Evolutionary conservation across 1,284 basidiomycete species (phyloP).

Genomic region (Leccinum huronense): DNA sequence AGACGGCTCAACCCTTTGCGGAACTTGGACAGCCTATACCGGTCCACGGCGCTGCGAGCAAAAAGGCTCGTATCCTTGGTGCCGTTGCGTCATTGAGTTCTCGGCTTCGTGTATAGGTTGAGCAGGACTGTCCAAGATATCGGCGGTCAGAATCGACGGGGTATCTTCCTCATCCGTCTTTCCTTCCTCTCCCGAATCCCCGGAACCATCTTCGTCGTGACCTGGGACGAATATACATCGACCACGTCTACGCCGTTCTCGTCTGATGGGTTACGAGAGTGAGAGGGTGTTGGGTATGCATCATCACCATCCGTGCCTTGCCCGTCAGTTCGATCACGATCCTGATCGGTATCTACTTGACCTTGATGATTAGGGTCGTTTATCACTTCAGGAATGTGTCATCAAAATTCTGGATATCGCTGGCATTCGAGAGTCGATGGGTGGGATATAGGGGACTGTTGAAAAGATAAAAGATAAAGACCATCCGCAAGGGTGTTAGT

Average conservation of each 20-base stretch:
- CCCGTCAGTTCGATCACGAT: slow-evolving; percentile 59
- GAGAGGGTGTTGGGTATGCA: slow-evolving; percentile 64
- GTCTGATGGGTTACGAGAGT: slow-evolving; percentile 64
- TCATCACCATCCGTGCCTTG: slow-evolving; percentile 74
- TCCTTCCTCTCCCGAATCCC: slow-evolving; percentile 41
- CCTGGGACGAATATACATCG: slow-evolving; percentile 88
- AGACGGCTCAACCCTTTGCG: slow-evolving; percentile 65
- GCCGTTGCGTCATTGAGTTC: slow-evolving; percentile 65
- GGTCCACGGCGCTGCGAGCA: slow-evolving; percentile 80
- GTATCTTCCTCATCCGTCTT: slow-evolving; percentile 40
- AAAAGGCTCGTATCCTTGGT: slow-evolving; percentile 73
- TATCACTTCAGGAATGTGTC: slow-evolving; percentile 88
- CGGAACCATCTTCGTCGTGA: slow-evolving; percentile 48
- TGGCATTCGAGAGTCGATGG: slow-evolving; percentile 91
- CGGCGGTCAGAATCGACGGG: slow-evolving; percentile 21
- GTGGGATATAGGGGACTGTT: slow-evolving; percentile 93
- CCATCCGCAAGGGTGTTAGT: slow-evolving; percentile 4
- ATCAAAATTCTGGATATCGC: slow-evolving; percentile 97
- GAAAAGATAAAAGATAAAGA: slow-evolving; percentile 7
- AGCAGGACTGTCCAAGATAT: slow-evolving; percentile 26
- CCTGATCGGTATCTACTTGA: slow-evolving; percentile 65
- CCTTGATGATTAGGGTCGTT: slow-evolving; percentile 64
- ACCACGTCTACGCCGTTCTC: slow-evolving; percentile 68
- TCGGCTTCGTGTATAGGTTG: slow-evolving; percentile 50
- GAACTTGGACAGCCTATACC: slow-evolving; percentile 79